A percentile compares a stretch with the other conserved stretches of the same genome.
Conservation (phyloP, 2,329 filamentous ascomycete species). For the Cladosporium halotolerans region DNA sequence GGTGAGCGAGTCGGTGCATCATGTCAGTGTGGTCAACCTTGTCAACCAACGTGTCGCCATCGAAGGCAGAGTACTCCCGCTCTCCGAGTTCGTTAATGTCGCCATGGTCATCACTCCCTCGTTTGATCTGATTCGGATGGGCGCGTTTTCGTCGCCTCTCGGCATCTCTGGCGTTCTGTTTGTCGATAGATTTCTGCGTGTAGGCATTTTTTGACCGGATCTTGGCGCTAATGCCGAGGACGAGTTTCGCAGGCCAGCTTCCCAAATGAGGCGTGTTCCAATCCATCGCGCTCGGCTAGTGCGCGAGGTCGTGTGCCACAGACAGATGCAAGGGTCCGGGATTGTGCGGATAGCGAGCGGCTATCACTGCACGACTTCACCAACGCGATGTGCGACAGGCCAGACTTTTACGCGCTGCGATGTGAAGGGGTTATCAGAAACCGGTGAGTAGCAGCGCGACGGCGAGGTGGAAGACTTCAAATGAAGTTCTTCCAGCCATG, state of each 20-base stretch:
- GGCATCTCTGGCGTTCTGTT: conserved; percentile 20
- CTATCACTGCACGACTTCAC: no score
- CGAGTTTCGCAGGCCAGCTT: conserved; percentile 25
- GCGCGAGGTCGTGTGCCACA: no score
- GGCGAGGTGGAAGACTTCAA: background rate
- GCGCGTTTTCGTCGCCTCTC: conserved; percentile 11
- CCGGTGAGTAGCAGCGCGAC: background rate
- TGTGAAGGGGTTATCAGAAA: background rate
- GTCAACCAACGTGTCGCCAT: conserved; percentile 17
- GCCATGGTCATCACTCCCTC: conserved; percentile 8
- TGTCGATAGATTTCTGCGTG: conserved; percentile 22
- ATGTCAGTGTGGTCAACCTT: conserved; percentile 32
- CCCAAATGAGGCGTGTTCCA: conserved; percentile 22
- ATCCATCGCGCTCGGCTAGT: conserved; percentile 19
- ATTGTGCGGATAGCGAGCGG: no score
- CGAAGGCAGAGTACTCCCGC: conserved; percentile 27
- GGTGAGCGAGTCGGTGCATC: conserved; percentile 32
- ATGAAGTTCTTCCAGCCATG: conserved; percentile 5
- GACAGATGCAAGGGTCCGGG: no score
- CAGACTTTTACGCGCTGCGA: no score
- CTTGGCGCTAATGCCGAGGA: conserved; percentile 22
- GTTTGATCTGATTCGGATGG: conserved; percentile 4
- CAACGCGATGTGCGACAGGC: no score
- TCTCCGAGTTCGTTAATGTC: conserved; percentile 30
- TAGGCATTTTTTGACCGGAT: conserved; percentile 26